These are phyloP conservation scores for Trichoderma aggressivum DNA, from an alignment of 2,329 filamentous ascomycete genomes.

Conservation along the genomic window DNA sequence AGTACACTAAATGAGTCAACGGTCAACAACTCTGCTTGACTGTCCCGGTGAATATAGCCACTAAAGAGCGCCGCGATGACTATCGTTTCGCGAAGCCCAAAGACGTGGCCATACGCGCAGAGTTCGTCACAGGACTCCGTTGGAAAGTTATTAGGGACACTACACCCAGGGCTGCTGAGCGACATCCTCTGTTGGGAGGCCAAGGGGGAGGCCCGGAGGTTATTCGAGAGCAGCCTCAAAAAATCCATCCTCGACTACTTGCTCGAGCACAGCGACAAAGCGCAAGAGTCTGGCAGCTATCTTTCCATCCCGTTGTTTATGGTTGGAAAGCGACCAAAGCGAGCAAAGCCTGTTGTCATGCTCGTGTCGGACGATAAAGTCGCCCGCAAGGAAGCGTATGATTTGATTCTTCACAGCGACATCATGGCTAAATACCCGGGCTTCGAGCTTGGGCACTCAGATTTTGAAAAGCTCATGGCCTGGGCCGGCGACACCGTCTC, in stretches of 20 bases:
- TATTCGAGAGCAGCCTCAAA: not conserved
- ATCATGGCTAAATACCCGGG: not conserved
- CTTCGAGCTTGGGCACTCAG: not conserved
- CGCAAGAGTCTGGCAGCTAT: not conserved
- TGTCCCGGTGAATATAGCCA: not conserved
- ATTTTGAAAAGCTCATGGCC: not conserved
- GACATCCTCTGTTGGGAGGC: conserved; percentile 2
- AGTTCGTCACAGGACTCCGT: not conserved
- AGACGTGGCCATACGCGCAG: not conserved
- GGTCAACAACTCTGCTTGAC: not conserved
- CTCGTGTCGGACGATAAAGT: not conserved
- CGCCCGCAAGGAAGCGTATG: not conserved
- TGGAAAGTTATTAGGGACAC: not conserved
- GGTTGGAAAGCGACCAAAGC: not conserved
- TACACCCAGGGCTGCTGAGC: not conserved
- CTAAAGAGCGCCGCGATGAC: not conserved
- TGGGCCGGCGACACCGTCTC: not conserved
- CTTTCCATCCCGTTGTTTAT: not conserved
- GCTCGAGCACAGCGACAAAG: not conserved
- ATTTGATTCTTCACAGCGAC: not conserved
- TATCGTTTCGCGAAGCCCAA: not conserved
- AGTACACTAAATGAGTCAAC: not conserved
- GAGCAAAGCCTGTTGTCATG: not conserved
- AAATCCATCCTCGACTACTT: not conserved
- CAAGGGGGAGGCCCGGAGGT: not conserved